Evolutionary conservation across 345 rosid genomes (phyloP).

Genomic region (Linum lewisii): DNA sequence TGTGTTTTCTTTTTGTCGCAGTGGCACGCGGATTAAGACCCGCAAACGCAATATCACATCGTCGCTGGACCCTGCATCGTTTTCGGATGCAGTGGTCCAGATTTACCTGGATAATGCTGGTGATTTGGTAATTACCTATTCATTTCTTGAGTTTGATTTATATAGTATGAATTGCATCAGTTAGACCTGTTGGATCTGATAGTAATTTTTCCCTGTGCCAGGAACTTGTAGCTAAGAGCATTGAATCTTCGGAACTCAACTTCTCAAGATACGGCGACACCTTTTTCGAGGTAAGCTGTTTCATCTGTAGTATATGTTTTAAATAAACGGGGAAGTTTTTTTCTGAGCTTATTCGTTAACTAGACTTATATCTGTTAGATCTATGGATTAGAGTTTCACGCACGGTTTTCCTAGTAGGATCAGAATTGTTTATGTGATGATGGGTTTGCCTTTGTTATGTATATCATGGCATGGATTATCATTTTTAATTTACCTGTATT

Average conservation of each 20-base stretch:
- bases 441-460: no score
- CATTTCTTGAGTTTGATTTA: background rate
- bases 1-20: conserved; percentile 19
- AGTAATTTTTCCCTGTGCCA: conserved; percentile 13
- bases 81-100: conserved; percentile 97
- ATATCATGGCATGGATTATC: no score
- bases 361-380: no score
- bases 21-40: conserved; percentile 99
- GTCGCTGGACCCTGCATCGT: conserved; percentile 96
- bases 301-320: background rate
- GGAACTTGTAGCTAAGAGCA: conserved; percentile 84
- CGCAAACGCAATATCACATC: conserved; percentile 99
- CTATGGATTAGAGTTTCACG: no score
- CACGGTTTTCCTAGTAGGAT: no score
- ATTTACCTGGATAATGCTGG: conserved; percentile 95
- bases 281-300: conserved; percentile 53
- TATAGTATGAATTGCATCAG: background rate
- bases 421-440: no score
- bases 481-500: no score
- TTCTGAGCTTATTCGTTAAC: no score
- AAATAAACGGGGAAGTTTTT: background rate
- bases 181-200: background rate
- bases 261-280: conserved; percentile 94
- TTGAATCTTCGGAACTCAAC: conserved; percentile 84
- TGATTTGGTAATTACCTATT: conserved; percentile 58